phyloP scores from a whole-genome alignment of 1,284 basidiomycete species.

The Psilocybe mexicana region DNA sequence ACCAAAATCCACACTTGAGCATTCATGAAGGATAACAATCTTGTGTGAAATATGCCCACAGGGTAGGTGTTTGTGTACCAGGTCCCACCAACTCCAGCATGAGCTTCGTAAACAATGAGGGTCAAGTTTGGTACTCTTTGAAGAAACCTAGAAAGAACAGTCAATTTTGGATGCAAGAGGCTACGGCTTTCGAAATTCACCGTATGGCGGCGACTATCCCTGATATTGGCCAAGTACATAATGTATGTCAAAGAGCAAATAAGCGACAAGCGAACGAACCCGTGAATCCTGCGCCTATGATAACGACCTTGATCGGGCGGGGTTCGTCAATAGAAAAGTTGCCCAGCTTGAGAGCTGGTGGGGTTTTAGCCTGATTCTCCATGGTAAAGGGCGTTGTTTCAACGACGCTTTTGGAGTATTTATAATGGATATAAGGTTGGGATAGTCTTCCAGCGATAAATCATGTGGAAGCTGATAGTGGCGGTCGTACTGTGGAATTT shows the following conservation, averaged over 20 bases:
- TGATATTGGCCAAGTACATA: slow-evolving; percentile 13
- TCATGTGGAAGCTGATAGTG: not conserved
- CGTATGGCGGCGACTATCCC: slow-evolving; percentile 59
- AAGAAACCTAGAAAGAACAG: slow-evolving; percentile 40
- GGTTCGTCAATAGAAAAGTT: slow-evolving; percentile 48
- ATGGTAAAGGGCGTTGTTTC: not conserved
- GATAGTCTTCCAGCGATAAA: not conserved
- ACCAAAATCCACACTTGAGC: not conserved
- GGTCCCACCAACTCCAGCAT: slow-evolving; percentile 58
- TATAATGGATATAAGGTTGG: not conserved
- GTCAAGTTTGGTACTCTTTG: slow-evolving; percentile 56
- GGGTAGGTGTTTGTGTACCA: slow-evolving; percentile 50
- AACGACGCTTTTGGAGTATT: not conserved
- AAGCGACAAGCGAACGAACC: slow-evolving; percentile 25
- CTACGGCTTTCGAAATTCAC: slow-evolving; percentile 23
- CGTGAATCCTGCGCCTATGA: slow-evolving; percentile 56
- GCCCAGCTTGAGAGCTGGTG: slow-evolving; percentile 25
- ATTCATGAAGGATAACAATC: no score
- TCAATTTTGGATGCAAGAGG: not conserved
- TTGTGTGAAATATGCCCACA: slow-evolving; percentile 21
- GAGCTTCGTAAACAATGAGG: slow-evolving; percentile 62
- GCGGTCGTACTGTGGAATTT: not conserved
- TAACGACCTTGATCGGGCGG: slow-evolving; percentile 49
- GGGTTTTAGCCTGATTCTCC: not conserved
- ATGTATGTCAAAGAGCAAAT: not conserved